phyloP scores from a whole-genome alignment of 768 basidiomycete species.

The Termitomyces sp. region DNA sequence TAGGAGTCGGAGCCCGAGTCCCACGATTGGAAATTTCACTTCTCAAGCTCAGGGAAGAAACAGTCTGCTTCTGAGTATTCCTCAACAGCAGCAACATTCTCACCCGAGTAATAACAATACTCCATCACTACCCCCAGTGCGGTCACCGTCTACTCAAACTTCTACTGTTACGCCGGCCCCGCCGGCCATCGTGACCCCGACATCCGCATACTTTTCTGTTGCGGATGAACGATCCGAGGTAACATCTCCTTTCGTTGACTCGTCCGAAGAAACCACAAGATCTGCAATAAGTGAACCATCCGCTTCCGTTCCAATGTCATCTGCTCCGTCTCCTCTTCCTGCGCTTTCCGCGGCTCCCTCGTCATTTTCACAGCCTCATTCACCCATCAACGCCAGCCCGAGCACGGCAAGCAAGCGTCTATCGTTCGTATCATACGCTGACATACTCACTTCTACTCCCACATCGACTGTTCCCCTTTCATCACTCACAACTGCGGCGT shows the following conservation, averaged over 20 bases:
- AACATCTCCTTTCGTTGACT: conserved; percentile 10
- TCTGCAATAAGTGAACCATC: background rate
- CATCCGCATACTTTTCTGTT: conserved; percentile 43
- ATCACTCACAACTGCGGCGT: conserved; percentile 60
- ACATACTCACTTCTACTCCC: conserved; percentile 76
- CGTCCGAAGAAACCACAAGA: conserved; percentile 7
- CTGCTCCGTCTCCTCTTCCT: conserved; percentile 13
- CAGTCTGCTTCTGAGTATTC: conserved; percentile 45
- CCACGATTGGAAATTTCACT: conserved; percentile 26
- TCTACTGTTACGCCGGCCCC: background rate
- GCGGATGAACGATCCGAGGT: conserved; percentile 25
- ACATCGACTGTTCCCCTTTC: conserved; percentile 65
- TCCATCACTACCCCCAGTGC: background rate
- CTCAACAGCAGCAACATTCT: too few relatives aligned
- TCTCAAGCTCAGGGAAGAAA: conserved; percentile 23
- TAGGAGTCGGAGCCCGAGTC: conserved; percentile 63
- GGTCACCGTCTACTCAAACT: conserved; percentile 9
- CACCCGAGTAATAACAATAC: background rate
- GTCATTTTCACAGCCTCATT: conserved; percentile 16
- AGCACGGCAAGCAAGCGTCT: conserved; percentile 61
- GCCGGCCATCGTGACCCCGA: conserved; percentile 38
- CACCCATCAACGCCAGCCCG: conserved; percentile 25
- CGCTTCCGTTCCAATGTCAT: background rate
- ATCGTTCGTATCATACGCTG: conserved; percentile 86
- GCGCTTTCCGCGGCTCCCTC: conserved; percentile 16